Base-by-base conservation (phyloP, 2,329 filamentous ascomycete species). In the Fusarium domesticum region DNA sequence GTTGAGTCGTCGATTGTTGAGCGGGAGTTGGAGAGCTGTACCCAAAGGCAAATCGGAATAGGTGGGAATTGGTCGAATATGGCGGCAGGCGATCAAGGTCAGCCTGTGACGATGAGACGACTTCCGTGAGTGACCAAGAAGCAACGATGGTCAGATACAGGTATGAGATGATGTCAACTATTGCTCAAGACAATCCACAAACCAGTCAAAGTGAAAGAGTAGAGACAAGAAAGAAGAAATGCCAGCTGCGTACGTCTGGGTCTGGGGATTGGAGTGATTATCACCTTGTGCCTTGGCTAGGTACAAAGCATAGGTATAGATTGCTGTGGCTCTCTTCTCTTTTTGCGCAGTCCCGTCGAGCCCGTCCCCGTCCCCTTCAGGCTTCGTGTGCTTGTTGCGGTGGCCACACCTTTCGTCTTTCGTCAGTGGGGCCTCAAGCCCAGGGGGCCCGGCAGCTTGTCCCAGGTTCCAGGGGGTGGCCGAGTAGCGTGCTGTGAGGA, bases 261-360 rank as follows among this genome's bases (percentile, higher is more conserved):
- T 49, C 50, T 60, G 57, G 57, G 57, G 57, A 60, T 53, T 46
- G 51, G 48, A 42, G 57, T 55, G 48, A 54, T 60, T 60, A 60
- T 60, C 55, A 60, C 57, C 54, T 60, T 54, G n/a, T n/a, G n/a
- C n/a, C n/a, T n/a, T n/a, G n/a, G n/a, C n/a, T n/a, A n/a, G n/a
- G n/a, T n/a, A n/a, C n/a, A n/a, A n/a, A n/a, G n/a, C n/a, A n/a
- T n/a, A 49, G 37, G 23, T 28, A 8, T 28, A 11, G 23, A 28
- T 28, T 28, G 23, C 23, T 28, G 8, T 28, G n/a, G n/a, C n/a
- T n/a, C n/a, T 54, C 47, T 51, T 51, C 38, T 31, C 33, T 28
- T 37, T 42, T 46, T 45, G 49, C 42, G 44, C 31, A 43, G 42
- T 53, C 51, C 48, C 42, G 31, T 15, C 31, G 15, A 15, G 34